Evolutionary conservation across 2,329 filamentous ascomycete genomes (phyloP).

Genomic region (Lithohypha guttulata): DNA sequence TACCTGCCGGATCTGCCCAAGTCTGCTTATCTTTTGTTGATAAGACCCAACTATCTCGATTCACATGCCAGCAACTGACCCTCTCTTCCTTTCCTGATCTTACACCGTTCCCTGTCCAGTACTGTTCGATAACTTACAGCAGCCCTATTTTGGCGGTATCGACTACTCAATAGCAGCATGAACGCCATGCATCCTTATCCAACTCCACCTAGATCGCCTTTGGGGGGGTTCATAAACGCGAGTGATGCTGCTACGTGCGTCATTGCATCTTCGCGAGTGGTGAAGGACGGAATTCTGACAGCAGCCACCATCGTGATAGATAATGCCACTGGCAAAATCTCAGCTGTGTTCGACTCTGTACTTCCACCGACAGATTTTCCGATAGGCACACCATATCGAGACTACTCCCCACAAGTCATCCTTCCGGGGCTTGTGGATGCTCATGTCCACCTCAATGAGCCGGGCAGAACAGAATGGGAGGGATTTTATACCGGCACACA

Average conservation of each 20-base stretch:
- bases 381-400: conserved; percentile 58
- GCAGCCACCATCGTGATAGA: conserved; percentile 78
- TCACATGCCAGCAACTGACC: conserved; percentile 15
- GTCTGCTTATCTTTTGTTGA: conserved; percentile 16
- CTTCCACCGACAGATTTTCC: conserved; percentile 70
- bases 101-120: neutral
- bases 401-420: conserved; percentile 76
- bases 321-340: conserved; percentile 69
- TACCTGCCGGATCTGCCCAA: conserved; percentile 1
- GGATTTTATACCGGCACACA: conserved; percentile 91
- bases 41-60: conserved; percentile 13
- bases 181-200: conserved; percentile 17
- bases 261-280: conserved; percentile 70
- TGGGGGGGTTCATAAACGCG: conserved; percentile 14
- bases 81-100: conserved; percentile 8
- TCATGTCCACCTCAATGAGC: conserved; percentile 95
- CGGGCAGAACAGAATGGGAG: conserved; percentile 95
- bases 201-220: conserved; percentile 20
- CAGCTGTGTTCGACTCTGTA: conserved; percentile 60
- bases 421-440: conserved; percentile 90
- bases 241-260: conserved; percentile 49
- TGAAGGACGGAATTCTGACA: conserved; percentile 65
- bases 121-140: conserved; percentile 9
- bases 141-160: conserved; percentile 9
- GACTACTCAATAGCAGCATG: conserved; percentile 14